Conservation (phyloP, 352 stramenopile species). For the Pythium aquatile region DNA sequence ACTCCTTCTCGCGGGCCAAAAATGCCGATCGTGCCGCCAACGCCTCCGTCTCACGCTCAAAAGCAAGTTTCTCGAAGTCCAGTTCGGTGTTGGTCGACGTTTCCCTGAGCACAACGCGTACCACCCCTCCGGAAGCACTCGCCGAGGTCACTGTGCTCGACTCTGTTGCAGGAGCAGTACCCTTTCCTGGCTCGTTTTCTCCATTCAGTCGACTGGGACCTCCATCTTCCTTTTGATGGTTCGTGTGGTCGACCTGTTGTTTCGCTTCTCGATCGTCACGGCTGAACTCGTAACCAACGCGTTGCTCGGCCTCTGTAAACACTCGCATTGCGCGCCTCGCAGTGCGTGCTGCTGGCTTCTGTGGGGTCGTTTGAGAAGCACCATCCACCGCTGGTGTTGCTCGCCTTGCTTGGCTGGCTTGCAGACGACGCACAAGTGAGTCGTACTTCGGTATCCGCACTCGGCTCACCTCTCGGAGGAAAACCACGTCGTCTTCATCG, state of each 20-base stretch:
- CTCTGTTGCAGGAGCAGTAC: neutral
- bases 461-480: conserved; percentile 55
- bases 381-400: conserved; percentile 3
- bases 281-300: conserved; percentile 18
- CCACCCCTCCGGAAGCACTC: neutral
- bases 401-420: conserved; percentile 28
- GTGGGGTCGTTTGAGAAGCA: conserved; percentile 21
- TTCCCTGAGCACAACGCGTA: conserved; percentile 46
- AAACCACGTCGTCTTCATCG: conserved; percentile 66
- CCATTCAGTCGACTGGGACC: neutral
- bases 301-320: conserved; percentile 26
- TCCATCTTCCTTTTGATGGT: too few species aligned
- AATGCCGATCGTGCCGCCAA: conserved; percentile 32
- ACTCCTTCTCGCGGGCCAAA: conserved; percentile 35
- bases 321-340: conserved; percentile 16
- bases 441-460: conserved; percentile 73
- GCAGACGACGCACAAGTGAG: conserved; percentile 38
- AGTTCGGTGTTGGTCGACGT: conserved; percentile 59
- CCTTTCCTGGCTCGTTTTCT: neutral
- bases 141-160: too few species aligned
- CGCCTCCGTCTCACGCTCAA: conserved; percentile 39
- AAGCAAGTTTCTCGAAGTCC: conserved; percentile 48
- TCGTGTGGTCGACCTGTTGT: neutral
- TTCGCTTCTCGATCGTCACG: neutral
- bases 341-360: neutral